These are phyloP conservation scores for Xylariales sp. DNA, from an alignment of 2,329 filamentous ascomycete species.

Conservation along the genomic window DNA sequence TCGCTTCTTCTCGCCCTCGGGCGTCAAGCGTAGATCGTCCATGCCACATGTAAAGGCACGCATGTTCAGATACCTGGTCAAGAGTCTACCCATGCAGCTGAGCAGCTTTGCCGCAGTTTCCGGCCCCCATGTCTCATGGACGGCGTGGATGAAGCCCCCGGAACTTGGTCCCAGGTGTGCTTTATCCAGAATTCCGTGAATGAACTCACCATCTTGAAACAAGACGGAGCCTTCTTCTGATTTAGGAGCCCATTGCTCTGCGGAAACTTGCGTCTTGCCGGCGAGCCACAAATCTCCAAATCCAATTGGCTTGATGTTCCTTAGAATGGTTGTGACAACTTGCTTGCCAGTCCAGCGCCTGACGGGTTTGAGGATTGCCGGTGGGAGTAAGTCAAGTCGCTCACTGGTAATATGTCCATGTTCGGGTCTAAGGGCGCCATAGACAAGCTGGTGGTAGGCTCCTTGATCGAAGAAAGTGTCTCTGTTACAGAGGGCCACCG, in stretches of 20 bases:
- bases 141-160: conserved; percentile 83
- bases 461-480: conserved; percentile 87
- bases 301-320: conserved; percentile 79
- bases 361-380: conserved; percentile 76
- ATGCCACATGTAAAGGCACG: conserved; percentile 96
- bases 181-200: conserved; percentile 92
- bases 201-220: conserved; percentile 81
- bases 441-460: conserved; percentile 91
- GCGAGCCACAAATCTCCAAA: conserved; percentile 75
- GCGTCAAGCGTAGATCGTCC: conserved; percentile 85
- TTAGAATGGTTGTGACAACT: conserved; percentile 84
- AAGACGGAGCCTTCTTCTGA: conserved; percentile 77
- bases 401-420: conserved; percentile 82
- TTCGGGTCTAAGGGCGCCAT: conserved; percentile 84
- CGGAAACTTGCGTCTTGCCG: conserved; percentile 73
- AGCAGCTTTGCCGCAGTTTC: conserved; percentile 81
- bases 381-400: conserved; percentile 74
- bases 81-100: conserved; percentile 80
- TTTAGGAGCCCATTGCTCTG: conserved; percentile 73
- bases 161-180: conserved; percentile 84
- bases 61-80: conserved; percentile 90
- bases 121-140: conserved; percentile 91
- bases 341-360: conserved; percentile 95
- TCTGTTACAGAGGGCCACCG: conserved; percentile 82
- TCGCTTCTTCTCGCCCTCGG: conserved; percentile 69